A percentile compares a stretch with the other conserved stretches of the same genome.
Evolutionary conservation across 495 filamentous ascomycete genomes (phyloP).

Genomic region (Pseudomonodictys pantanalensis): DNA sequence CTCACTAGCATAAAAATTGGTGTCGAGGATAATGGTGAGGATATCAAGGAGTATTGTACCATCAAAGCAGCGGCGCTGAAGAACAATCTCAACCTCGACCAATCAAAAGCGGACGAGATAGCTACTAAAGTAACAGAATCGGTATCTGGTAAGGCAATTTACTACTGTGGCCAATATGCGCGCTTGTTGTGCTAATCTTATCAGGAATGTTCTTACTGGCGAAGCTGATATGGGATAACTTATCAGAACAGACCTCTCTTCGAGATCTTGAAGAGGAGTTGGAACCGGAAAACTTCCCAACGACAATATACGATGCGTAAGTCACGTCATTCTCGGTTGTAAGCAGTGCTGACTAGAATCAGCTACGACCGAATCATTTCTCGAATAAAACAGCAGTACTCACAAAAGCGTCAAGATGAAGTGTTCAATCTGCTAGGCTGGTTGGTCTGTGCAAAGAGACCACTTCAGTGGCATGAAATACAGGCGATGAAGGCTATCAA

Average conservation of each 20-base stretch:
- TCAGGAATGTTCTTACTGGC: slow-evolving; percentile 53
- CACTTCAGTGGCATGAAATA: slow-evolving; percentile 50
- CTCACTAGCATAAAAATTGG: slow-evolving; percentile 28
- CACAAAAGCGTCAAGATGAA: slow-evolving; percentile 23
- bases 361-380: slow-evolving; percentile 47
- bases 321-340: not conserved
- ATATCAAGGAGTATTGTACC: slow-evolving; percentile 2
- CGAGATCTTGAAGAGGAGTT: slow-evolving; percentile 32
- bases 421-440: slow-evolving; percentile 43
- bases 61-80: not conserved
- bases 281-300: slow-evolving; percentile 39
- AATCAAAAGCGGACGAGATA: not conserved
- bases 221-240: slow-evolving; percentile 44
- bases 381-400: slow-evolving; percentile 32
- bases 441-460: slow-evolving; percentile 45
- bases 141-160: not conserved
- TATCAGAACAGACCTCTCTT: slow-evolving; percentile 37
- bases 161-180: not conserved
- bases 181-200: not conserved
- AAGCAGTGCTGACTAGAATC: not conserved
- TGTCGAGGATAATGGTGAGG: slow-evolving; percentile 31
- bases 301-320: slow-evolving; percentile 41
- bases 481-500: slow-evolving; percentile 39
- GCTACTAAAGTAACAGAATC: not conserved
- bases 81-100: not conserved